Conservation (phyloP, 495 filamentous ascomycete species). For the Talaromyces borbonicus region DNA sequence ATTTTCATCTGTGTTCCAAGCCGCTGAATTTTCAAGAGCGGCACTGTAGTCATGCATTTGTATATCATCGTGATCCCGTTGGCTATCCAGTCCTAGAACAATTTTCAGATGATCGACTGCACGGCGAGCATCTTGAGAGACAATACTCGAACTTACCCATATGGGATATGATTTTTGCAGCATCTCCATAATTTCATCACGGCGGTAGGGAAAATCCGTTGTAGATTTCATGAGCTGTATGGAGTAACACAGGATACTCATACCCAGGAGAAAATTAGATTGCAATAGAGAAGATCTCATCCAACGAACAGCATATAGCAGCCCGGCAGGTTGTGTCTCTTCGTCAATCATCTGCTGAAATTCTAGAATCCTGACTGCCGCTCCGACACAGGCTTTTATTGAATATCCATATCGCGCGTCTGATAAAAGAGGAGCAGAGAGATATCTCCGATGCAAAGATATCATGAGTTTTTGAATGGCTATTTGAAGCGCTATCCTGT, state of each 20-base stretch:
- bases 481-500: slow-evolving; percentile 1
- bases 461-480: slow-evolving; percentile 1
- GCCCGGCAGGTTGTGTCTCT: slow-evolving; percentile 23
- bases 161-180: slow-evolving; percentile 13
- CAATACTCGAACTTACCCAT: slow-evolving; percentile 11
- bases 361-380: slow-evolving; percentile 22
- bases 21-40: background rate
- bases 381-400: slow-evolving; percentile 15
- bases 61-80: background rate
- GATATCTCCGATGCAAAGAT: slow-evolving; percentile 15
- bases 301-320: slow-evolving; percentile 22
- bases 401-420: slow-evolving; percentile 18
- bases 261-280: slow-evolving; percentile 26
- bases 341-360: slow-evolving; percentile 25
- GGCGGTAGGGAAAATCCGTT: slow-evolving; percentile 5
- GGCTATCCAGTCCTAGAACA: background rate
- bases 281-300: slow-evolving; percentile 21
- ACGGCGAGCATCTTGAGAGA: slow-evolving; percentile 3
- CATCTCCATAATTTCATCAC: slow-evolving; percentile 11
- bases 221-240: slow-evolving; percentile 12
- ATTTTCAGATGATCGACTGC: slow-evolving; percentile 6
- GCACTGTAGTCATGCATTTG: background rate
- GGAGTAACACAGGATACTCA: slow-evolving; percentile 31
- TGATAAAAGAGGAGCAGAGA: slow-evolving; percentile 12
- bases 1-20: no score